These are phyloP conservation scores for Aspergillus egyptiacus DNA, from an alignment of 495 filamentous ascomycete species.

Conservation along the genomic window DNA sequence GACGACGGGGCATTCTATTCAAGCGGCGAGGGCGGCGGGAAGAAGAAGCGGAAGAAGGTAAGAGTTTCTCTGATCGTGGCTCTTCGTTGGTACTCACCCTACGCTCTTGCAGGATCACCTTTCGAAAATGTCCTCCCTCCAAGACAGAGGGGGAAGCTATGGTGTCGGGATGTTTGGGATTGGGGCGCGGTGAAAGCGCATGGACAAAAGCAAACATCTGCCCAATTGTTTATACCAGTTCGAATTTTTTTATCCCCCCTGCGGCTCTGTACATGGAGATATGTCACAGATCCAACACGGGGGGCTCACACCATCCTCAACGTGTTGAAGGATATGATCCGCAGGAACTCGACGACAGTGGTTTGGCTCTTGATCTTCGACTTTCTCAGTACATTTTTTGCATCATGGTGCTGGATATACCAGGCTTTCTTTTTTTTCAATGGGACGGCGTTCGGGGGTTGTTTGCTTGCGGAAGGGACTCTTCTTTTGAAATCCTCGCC, in stretches of 20 bases:
- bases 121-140: slow-evolving; percentile 39
- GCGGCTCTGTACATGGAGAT: slow-evolving; percentile 14
- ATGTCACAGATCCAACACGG: slow-evolving; percentile 16
- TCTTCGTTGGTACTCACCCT: slow-evolving; percentile 9
- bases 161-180: slow-evolving; percentile 46
- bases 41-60: slow-evolving; percentile 52
- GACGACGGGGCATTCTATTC: slow-evolving; percentile 47
- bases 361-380: slow-evolving; percentile 18
- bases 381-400: slow-evolving; percentile 45
- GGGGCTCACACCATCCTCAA: not conserved
- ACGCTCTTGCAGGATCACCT: slow-evolving; percentile 35
- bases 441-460: slow-evolving; percentile 41
- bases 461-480: slow-evolving; percentile 24
- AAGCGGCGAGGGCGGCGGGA: slow-evolving; percentile 39
- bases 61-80: not conserved
- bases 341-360: slow-evolving; percentile 11
- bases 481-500: slow-evolving; percentile 13
- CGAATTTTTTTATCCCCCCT: slow-evolving; percentile 10
- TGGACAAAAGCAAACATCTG: slow-evolving; percentile 19
- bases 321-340: slow-evolving; percentile 11
- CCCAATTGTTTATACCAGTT: slow-evolving; percentile 7
- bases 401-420: slow-evolving; percentile 53
- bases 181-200: slow-evolving; percentile 34
- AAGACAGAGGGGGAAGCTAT: slow-evolving; percentile 42
- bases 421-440: slow-evolving; percentile 42